Conservation (phyloP, 2,329 filamentous ascomycete genomes). For the Paraphoma sp. region DNA sequence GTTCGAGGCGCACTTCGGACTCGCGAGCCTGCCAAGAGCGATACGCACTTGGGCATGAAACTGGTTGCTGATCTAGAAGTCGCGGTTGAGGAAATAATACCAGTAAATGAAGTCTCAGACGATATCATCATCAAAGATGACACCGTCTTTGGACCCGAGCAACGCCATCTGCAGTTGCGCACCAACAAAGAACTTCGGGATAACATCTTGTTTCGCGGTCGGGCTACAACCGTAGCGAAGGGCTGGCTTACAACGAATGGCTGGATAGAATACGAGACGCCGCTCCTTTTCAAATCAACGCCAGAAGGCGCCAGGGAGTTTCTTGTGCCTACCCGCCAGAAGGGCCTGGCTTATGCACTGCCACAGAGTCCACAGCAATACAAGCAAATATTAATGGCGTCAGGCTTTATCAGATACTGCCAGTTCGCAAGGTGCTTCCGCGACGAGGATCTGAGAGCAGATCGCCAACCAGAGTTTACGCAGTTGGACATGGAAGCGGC, state of each 20-base stretch:
- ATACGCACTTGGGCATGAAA: conserved; percentile 37
- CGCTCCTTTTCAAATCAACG: conserved; percentile 94
- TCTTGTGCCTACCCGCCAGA: conserved; percentile 81
- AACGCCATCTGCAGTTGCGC: conserved; percentile 84
- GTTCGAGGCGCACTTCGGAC: conserved; percentile 58
- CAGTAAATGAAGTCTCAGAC: conserved; percentile 75
- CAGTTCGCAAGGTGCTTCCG: conserved; percentile 95
- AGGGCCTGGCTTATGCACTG: conserved; percentile 83
- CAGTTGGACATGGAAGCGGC: conserved; percentile 96
- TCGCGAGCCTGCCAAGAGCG: conserved; percentile 46
- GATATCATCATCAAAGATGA: conserved; percentile 79
- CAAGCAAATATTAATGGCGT: conserved; percentile 96
- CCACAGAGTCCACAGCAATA: conserved; percentile 98
- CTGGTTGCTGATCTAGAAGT: conserved; percentile 62
- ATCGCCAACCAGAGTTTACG: conserved; percentile 96
- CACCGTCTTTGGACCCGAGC: conserved; percentile 74
- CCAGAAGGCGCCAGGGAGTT: conserved; percentile 96
- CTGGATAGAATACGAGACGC: conserved; percentile 87
- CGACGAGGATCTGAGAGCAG: conserved; percentile 90
- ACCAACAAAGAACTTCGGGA: conserved; percentile 72
- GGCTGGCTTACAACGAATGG: conserved; percentile 28
- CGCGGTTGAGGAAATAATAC: conserved; percentile 65
- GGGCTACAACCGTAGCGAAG: conserved; percentile 59
- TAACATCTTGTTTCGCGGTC: conserved; percentile 74
- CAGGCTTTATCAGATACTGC: conserved; percentile 81